Base-by-base conservation (phyloP, 2,329 filamentous ascomycete genomes). In the Cercospora brassicicola region DNA sequence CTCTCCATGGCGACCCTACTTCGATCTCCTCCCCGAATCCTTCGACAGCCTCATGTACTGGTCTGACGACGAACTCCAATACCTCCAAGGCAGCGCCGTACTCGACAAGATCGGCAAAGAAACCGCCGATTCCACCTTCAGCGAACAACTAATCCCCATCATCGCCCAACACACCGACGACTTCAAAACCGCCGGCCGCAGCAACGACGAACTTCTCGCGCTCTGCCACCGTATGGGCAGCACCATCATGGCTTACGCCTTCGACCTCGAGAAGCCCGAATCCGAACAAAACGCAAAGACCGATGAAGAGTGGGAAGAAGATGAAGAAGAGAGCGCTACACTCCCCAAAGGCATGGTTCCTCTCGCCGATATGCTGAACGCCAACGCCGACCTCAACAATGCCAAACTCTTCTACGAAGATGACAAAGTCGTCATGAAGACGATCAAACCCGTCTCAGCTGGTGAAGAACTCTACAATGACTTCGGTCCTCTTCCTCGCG, bases 41-140 rank as follows among this genome's bases (percentile, higher is more conserved):
- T 97, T 97, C 76, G 88, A 95, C 78, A 96, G 92, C 2, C 86
- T 94, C 71, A 97, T 97, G 91, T 97, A 94, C 81, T 97, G 94
- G 94, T 83, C 86, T 1, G 82, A 85, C 0, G 81, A 83, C 0
- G 93, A 97, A 78, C 83, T 97, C 2, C 80, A 82, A 0, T 84
- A 90, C 74, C 86, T 97, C 8, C 90, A 94, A 80, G 91, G 90
- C 18, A 94, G 91, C 76, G 87, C 91, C 0, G 87, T 95, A n/a
- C 78, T 89, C 2, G 81, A 86, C 69, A 94, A 93, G 77, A 90
- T 97, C 71, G 93, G 93, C 59, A 91, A 88, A 72, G 82, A 86
- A 4, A 84, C 87, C 64, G 92, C 93, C 2, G 89, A 96, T 68
- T 80, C 85, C 51, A 88, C 88, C 78, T 93, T 96, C 75, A 83